These are phyloP conservation scores for Moringa oleifera DNA, from an alignment of 345 rosid genomes.

Conservation along the genomic window DNA sequence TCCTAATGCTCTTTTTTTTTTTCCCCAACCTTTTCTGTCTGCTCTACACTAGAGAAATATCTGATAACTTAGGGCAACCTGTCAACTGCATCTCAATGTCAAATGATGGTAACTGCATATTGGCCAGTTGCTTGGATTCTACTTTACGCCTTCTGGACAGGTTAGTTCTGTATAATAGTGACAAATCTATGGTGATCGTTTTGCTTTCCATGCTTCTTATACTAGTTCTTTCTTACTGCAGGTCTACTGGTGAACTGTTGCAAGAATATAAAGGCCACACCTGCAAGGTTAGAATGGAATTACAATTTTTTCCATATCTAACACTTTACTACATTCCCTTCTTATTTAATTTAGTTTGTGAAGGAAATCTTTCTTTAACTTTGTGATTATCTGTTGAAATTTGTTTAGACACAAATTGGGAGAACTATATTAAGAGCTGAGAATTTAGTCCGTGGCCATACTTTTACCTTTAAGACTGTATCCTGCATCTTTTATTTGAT, in stretches of 20 bases:
- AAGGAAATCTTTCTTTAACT: background rate
- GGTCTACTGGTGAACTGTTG: slow-evolving; percentile 76
- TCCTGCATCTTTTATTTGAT: slow-evolving; percentile 1
- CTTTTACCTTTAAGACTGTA: background rate
- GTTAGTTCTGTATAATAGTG: no score
- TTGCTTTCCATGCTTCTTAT: background rate
- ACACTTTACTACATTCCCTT: no score
- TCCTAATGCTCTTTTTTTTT: background rate
- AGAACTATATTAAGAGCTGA: background rate
- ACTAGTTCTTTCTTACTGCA: slow-evolving; percentile 26
- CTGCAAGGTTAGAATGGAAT: slow-evolving; percentile 65
- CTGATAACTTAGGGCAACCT: slow-evolving; percentile 86
- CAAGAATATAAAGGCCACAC: slow-evolving; percentile 93
- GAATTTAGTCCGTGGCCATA: background rate
- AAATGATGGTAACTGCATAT: slow-evolving; percentile 79
- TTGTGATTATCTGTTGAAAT: background rate
- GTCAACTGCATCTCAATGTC: slow-evolving; percentile 94
- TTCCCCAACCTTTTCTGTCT: background rate
- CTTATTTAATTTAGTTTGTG: no score
- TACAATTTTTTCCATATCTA: background rate
- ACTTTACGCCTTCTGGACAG: slow-evolving; percentile 82
- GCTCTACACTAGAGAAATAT: slow-evolving; percentile 55
- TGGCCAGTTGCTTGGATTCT: slow-evolving; percentile 91
- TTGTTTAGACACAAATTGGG: background rate
- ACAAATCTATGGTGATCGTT: background rate